Base-by-base conservation (phyloP, 2,329 filamentous ascomycete genomes). In the Trichoderma brevicompactum region DNA sequence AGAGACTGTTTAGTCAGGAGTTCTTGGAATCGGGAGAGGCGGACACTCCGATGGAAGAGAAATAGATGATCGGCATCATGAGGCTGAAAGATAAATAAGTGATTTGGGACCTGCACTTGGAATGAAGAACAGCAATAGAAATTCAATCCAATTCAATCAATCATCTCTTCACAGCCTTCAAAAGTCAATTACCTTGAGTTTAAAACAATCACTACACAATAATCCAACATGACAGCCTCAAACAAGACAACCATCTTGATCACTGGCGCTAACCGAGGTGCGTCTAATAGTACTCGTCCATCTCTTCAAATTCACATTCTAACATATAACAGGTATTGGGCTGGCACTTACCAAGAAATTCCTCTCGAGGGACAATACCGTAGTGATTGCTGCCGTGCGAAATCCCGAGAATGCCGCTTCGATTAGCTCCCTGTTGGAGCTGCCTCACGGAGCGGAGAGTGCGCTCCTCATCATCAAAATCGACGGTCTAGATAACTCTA, bases 241-340 rank as follows among this genome's bases (percentile, higher is more conserved):
- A 62, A 62, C 36, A 62, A 62, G 28, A 19, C 23, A 41, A 48
- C 52, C 7, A 15, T 46, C 38, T 36, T 62, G 2, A 62, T 62
- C 48, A 62, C 59, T 8, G 48, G 59, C 7, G 46, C 59, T 15
- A 62, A 44, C 28, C 19, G 59, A 62, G 59, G 59, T 62, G 8
- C 13, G 10, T 13, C 19, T 44, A 12, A 1, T 9, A 43, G 9
- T 1, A 53, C 15, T 46, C 12, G 9, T 2, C 40, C 12, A 43
- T 46, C 13, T 38, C 5, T 12, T n/a, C 3, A 46, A 34, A 7
- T 7, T 15, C 9, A 28, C 19, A 40, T 58, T 13, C 41, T 58
- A 46, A 52, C 10, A 13, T 34, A 41, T 36, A 2, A 32, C 10
- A 62, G 59, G 59, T 13, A 62, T 62, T 53, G 59, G 59, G 1